Evolutionary conservation across 257 asterid genomes (phyloP).

Genomic region (Lithospermum erythrorhizon): DNA sequence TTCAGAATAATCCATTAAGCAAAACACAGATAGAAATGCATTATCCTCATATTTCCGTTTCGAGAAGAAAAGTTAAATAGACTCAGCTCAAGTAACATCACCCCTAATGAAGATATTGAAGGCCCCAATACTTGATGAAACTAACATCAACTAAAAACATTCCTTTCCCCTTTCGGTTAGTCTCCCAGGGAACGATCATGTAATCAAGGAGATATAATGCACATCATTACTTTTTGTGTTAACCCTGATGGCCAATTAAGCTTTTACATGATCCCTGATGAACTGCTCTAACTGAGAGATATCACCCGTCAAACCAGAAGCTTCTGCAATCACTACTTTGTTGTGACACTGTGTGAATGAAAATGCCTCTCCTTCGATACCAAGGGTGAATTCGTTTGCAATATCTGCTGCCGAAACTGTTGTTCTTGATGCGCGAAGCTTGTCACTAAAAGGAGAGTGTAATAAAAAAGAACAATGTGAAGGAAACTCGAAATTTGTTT

Average conservation of each 20-base stretch:
- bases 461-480: slow-evolving; percentile 1
- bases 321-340: slow-evolving; percentile 48
- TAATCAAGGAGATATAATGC: neutral
- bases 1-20: neutral
- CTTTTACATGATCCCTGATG: slow-evolving; percentile 46
- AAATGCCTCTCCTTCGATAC: slow-evolving; percentile 56
- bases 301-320: slow-evolving; percentile 55
- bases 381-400: slow-evolving; percentile 47
- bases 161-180: no score
- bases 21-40: neutral
- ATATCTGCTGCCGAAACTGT: slow-evolving; percentile 76
- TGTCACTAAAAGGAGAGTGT: slow-evolving; percentile 35
- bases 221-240: neutral
- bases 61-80: no score
- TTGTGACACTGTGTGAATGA: slow-evolving; percentile 55
- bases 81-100: neutral
- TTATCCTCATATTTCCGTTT: no score
- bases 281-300: slow-evolving; percentile 50
- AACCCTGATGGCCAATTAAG: slow-evolving; percentile 8
- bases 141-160: no score
- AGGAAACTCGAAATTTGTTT: neutral
- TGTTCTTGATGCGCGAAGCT: slow-evolving; percentile 88
- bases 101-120: neutral
- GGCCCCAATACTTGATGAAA: neutral
- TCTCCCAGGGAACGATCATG: neutral